phyloP scores from a whole-genome alignment of 441 rosid species.

The Erodium trifolium region DNA sequence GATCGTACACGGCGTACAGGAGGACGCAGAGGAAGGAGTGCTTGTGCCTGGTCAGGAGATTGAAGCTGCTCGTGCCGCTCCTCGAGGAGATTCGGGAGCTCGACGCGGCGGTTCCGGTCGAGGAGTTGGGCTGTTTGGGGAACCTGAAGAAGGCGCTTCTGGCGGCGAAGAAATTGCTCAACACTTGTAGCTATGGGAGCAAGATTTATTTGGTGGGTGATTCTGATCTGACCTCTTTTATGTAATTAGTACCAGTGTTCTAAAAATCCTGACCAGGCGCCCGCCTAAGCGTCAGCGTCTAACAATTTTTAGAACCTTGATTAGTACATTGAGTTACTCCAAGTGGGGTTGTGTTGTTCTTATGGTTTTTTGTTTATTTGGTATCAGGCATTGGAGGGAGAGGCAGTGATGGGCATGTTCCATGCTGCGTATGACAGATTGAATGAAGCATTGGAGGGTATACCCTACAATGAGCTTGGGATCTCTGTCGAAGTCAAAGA shows the following conservation, averaged over 20 bases:
- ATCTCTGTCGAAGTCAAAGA: constrained; percentile 55
- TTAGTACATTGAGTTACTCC: no score
- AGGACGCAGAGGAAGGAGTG: constrained; percentile 47
- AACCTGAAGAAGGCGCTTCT: constrained; percentile 34
- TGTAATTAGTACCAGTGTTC: not conserved
- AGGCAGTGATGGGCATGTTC: constrained; percentile 40
- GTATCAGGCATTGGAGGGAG: constrained; percentile 56
- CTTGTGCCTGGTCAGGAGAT: constrained; percentile 41
- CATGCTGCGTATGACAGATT: constrained; percentile 47
- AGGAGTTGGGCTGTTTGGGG: constrained; percentile 15
- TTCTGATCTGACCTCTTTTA: no score
- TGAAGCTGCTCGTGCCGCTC: constrained; percentile 52
- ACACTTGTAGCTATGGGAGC: constrained; percentile 60
- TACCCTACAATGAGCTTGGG: constrained; percentile 43
- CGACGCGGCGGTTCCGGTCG: constrained; percentile 13
- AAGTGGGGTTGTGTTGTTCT: no score
- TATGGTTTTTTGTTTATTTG: not conserved
- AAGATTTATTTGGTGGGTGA: constrained; percentile 57
- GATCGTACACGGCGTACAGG: constrained; percentile 34
- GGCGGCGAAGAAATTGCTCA: constrained; percentile 45
- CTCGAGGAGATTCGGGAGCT: constrained; percentile 43
- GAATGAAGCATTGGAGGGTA: constrained; percentile 35
- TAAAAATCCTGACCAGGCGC: no score
- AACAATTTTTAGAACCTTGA: no score
- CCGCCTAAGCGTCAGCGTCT: no score